Conservation (phyloP, 169 alveolate genomes). For the Plasmodium yoelii region DNA sequence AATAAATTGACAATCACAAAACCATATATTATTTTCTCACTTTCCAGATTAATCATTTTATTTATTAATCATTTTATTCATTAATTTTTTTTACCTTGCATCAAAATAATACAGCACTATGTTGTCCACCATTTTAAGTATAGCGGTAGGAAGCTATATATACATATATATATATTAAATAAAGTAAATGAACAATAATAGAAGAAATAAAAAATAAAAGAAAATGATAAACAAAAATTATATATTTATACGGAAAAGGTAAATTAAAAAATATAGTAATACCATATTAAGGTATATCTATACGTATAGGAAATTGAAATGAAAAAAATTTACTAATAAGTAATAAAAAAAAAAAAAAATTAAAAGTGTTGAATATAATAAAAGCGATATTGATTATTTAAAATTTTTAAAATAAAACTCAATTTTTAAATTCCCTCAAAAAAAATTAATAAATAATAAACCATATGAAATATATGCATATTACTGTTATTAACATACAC, state of each 20-base stretch:
- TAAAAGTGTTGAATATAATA: too few species aligned
- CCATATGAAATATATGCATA: too few species aligned
- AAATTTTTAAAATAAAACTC: too few species aligned
- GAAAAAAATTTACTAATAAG: too few species aligned
- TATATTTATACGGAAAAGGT: not conserved
- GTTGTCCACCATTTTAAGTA: slow-evolving; percentile 30
- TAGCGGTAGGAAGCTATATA: not conserved
- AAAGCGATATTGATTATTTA: too few species aligned
- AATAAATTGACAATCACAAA: not conserved
- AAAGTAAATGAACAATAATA: not conserved
- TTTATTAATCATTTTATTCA: slow-evolving; percentile 1
- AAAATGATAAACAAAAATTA: not conserved
- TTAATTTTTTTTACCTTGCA: slow-evolving; percentile 48
- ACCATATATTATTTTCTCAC: not conserved
- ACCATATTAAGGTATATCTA: not conserved
- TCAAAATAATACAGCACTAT: slow-evolving; percentile 55
- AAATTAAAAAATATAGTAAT: not conserved
- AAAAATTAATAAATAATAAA: too few species aligned
- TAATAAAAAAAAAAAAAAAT: too few species aligned
- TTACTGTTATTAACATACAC: too few species aligned
- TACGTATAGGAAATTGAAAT: not conserved
- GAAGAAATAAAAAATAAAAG: not conserved
- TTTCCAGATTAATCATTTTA: not conserved
- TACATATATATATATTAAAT: not conserved
- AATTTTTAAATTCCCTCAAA: too few species aligned